These are phyloP conservation scores for Plantago rigida DNA, from an alignment of 305 asterid genomes.

Conservation along the genomic window DNA sequence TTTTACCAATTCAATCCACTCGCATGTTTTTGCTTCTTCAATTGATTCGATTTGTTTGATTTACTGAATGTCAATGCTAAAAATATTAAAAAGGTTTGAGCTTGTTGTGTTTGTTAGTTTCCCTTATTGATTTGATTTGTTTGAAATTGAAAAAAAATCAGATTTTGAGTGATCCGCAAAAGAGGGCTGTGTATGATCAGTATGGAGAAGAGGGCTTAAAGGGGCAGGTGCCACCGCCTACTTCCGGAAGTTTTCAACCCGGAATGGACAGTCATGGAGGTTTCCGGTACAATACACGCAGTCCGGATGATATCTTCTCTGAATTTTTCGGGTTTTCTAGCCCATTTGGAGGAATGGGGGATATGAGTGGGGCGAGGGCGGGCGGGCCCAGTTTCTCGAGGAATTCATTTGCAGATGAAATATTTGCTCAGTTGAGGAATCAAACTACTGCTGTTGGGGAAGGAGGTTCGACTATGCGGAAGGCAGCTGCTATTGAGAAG, in stretches of 20 bases:
- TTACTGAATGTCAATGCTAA: neutral
- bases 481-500: constrained; percentile 62
- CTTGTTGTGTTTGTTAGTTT: neutral
- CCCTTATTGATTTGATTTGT: neutral
- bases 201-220: constrained; percentile 77
- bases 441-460: constrained; percentile 47
- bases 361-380: constrained; percentile 47
- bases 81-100: neutral
- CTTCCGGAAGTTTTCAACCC: constrained; percentile 47
- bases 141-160: neutral
- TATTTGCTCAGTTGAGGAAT: constrained; percentile 46
- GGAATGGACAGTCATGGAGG: constrained; percentile 40
- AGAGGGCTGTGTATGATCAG: constrained; percentile 67
- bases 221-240: constrained; percentile 69
- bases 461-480: constrained; percentile 46
- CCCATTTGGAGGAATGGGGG: constrained; percentile 70
- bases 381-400: constrained; percentile 39
- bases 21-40: neutral
- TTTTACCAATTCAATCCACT: neutral
- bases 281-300: constrained; percentile 69
- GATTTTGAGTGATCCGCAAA: constrained; percentile 81
- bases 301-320: constrained; percentile 66
- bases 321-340: constrained; percentile 43
- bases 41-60: neutral
- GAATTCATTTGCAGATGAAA: constrained; percentile 52